Base-by-base conservation (phyloP, 2,329 filamentous ascomycete species). In the Lecanoromycetidae sp. region DNA sequence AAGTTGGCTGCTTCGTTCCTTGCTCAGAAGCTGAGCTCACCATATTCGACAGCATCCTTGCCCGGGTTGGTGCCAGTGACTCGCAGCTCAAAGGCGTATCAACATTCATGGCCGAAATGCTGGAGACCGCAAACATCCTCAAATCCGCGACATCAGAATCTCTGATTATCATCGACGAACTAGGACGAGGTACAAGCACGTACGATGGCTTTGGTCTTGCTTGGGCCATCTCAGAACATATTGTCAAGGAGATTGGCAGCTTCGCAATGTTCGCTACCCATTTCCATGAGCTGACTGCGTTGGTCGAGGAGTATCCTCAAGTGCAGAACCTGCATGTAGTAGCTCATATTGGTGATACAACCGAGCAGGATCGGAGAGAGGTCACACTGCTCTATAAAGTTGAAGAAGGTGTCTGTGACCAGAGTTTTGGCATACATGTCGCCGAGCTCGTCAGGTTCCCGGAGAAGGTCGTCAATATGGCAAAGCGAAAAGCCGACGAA, bases 71-170 rank as follows among this genome's bases (percentile, higher is more conserved):
- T 34, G 93, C 91, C 5, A 91, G 84, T 57, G 93, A 98, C 66
- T 94, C 86, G 5, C 91, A 96, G 64, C 81, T 98, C 53, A 96
- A 96, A 67, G 91, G 91, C 29, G 91, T 98, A 2, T 94, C 87
- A 3, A 98, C 91, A 0, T 98, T 98, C 65, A 98, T 98, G 93
- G 91, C 91, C 1, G 91, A 98, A 68, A 98, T 98, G 91, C 76
- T 98, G 19, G 91, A 98, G 64, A 98, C 91, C 1, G 87, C 91
- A 56, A 96, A 96, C 62, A 98, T 98, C 55, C 80, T 98, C 60
- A 96, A 96, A 68, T 93, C 87, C 0, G 91, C 91, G 2, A 98
- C 91, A 0, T 79, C 83, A 26, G 91, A 98, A 62, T 94, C 87
- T 4, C 76, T 98, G 44, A 96, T 98, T 67, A 96, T 98, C 64